Percentiles rank a stretch among this genome's conserved stretches.
Conservation (phyloP, 1,284 basidiomycete species). For the Phenoliferia sp. region DNA sequence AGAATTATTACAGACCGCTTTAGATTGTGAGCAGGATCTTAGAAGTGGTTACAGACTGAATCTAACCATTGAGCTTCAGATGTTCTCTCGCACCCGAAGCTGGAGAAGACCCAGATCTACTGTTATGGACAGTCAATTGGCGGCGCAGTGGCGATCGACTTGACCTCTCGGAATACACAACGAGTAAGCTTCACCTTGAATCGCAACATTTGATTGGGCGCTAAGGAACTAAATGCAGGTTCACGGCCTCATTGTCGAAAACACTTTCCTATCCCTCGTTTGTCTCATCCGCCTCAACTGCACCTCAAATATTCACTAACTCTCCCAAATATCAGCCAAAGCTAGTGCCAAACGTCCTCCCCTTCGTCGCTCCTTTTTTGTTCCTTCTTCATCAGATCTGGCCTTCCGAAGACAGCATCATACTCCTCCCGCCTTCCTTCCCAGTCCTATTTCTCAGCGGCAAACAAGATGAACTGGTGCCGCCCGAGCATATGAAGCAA, state of each 20-base stretch:
- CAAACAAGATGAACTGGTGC: conserved; percentile 74
- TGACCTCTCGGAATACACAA: conserved; percentile 70
- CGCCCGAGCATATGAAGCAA: conserved; percentile 73
- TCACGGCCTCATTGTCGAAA: conserved; percentile 80
- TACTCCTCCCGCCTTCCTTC: conserved; percentile 46
- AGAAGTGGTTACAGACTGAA: neutral
- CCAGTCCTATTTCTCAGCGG: conserved; percentile 86
- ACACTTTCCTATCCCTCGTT: conserved; percentile 76
- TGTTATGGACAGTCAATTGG: conserved; percentile 93
- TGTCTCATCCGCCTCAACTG: neutral
- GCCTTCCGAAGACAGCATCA: conserved; percentile 41
- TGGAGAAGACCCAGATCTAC: conserved; percentile 56
- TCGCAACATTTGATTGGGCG: neutral
- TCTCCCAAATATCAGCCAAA: conserved; percentile 46
- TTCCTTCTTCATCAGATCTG: conserved; percentile 87
- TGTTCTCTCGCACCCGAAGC: conserved; percentile 60
- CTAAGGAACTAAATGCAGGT: conserved; percentile 49
- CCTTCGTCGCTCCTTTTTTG: conserved; percentile 66
- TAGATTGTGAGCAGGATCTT: conserved; percentile 52
- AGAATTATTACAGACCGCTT: conserved; percentile 46
- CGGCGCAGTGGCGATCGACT: conserved; percentile 87
- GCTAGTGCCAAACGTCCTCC: conserved; percentile 75
- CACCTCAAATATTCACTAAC: neutral
- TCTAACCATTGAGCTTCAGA: conserved; percentile 33
- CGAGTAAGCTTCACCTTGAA: conserved; percentile 40